Conservation (phyloP, 345 rosid species). For the Sonneratia alba region DNA sequence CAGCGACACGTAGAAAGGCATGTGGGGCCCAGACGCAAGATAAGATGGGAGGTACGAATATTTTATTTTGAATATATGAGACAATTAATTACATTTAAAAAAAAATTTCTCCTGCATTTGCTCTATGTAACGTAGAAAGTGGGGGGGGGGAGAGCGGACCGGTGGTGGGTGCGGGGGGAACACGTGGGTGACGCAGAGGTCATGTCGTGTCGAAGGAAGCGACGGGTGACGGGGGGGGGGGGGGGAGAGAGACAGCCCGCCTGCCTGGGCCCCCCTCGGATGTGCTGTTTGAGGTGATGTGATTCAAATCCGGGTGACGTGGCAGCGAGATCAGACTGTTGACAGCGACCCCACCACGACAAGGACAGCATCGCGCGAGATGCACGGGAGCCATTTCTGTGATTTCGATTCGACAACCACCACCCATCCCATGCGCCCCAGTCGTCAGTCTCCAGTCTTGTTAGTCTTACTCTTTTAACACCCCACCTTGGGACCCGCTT, state of each 20-base stretch:
- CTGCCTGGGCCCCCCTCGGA: neutral
- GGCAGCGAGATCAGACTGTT: constrained; percentile 20
- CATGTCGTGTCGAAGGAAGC: constrained; percentile 16
- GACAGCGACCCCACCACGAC: constrained; percentile 12
- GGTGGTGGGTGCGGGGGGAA: neutral
- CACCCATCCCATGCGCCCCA: too few species aligned
- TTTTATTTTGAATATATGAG: too few species aligned
- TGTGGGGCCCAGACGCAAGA: too few species aligned
- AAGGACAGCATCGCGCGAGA: constrained; percentile 41
- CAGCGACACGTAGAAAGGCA: neutral
- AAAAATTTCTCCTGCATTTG: too few species aligned
- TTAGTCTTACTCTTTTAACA: neutral
- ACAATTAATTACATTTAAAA: too few species aligned
- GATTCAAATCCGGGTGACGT: constrained; percentile 9
- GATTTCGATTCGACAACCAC: neutral
- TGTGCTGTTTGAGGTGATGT: neutral
- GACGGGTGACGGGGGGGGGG: constrained; percentile 8
- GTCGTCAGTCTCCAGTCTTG: too few species aligned
- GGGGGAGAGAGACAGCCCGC: neutral
- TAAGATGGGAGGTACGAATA: too few species aligned
- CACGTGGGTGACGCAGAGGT: constrained; percentile 15
- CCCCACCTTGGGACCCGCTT: neutral
- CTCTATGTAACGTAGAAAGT: too few species aligned
- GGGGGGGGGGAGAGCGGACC: neutral
- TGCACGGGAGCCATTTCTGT: constrained; percentile 35